These are phyloP conservation scores for Periconia macrospinosa DNA, from an alignment of 2,329 filamentous ascomycete species.

Conservation along the genomic window DNA sequence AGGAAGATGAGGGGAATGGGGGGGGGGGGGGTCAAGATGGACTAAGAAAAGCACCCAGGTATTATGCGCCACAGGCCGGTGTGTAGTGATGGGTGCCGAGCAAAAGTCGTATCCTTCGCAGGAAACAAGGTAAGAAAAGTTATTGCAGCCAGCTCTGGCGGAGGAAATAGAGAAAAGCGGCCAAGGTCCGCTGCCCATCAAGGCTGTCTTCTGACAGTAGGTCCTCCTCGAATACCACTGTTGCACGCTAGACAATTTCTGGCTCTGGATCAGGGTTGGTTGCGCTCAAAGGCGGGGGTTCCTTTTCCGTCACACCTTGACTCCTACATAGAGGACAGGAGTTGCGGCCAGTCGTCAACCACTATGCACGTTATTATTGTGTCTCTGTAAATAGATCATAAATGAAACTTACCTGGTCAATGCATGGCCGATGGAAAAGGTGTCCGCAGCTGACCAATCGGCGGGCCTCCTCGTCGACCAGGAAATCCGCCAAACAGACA, in stretches of 20 bases:
- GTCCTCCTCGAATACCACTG: too few relatives aligned
- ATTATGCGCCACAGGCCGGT: too few relatives aligned
- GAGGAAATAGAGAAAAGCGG: too few relatives aligned
- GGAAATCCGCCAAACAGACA: constrained; percentile 69
- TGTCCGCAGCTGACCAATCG: constrained; percentile 66
- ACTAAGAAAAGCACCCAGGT: too few relatives aligned
- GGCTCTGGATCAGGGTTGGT: constrained; percentile 3
- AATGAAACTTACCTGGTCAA: constrained; percentile 62
- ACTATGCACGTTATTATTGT: constrained; percentile 48
- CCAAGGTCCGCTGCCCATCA: too few relatives aligned
- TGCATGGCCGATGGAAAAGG: constrained; percentile 69
- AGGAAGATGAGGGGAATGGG: too few relatives aligned
- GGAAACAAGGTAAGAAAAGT: too few relatives aligned
- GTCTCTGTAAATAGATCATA: not conserved
- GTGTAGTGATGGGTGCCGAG: too few relatives aligned
- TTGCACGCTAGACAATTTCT: not conserved
- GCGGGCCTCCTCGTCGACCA: constrained; percentile 62
- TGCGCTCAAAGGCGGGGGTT: constrained; percentile 4
- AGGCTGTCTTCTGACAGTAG: too few relatives aligned
- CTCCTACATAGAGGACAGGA: constrained; percentile 65
- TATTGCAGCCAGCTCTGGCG: too few relatives aligned
- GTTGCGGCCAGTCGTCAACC: constrained; percentile 68
- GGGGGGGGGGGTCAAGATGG: too few relatives aligned
- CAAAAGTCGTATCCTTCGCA: too few relatives aligned
- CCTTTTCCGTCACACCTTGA: constrained; percentile 58